Base-by-base conservation (phyloP, 73 alveolate genomes). In the Durusdinium trenchii region DNA sequence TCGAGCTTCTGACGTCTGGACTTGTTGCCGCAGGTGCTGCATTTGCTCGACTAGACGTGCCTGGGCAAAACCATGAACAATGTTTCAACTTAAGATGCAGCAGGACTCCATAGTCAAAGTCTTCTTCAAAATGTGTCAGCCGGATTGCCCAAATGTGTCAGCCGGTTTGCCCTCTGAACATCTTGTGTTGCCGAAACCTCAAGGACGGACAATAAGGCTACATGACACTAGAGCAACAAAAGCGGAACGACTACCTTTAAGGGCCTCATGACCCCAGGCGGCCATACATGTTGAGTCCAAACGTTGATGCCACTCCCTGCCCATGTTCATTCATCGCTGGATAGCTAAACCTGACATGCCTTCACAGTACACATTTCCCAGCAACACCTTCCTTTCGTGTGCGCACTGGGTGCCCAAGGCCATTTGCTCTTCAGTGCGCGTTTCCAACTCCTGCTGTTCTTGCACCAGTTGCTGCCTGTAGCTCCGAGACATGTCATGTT, bases 371-470 rank as follows among this genome's bases (percentile, higher is more conserved):
- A 16, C 32, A 16, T 12, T 60, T 60, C 30, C 73, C 73, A 60
- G 7, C 73, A 60, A 23, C 73, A 60, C 73, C 30, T 57, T 23
- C 69, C 69, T 12, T 57, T 57, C 32, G 47, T 18, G 20, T 36
- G 28, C 51, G 51, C n/a, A 7, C 52, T 26, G n/a, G 5, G n/a
- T 40, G 6, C 38, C 54, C 1, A 36, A 3, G 3, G 54, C 94
- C 76, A 84, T 84, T 52, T 84, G 94, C 76, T 84, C 94, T 26
- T 84, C 52, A 0, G 92, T 71, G 10, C 92, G 45, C 45, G 48
- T 50, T 75, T 84, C 57, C 94, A 84, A 84, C 52, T 84, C 94
- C 36, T 84, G 52, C 94, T 84, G 75, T 38, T 84, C 92, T 82
- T 82, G 92, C 71, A 82, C 12, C 14, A 82, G 75, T 75, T 84